Conservation (phyloP, 2,329 filamentous ascomycete species). For the Pyricularia pennisetigena region DNA sequence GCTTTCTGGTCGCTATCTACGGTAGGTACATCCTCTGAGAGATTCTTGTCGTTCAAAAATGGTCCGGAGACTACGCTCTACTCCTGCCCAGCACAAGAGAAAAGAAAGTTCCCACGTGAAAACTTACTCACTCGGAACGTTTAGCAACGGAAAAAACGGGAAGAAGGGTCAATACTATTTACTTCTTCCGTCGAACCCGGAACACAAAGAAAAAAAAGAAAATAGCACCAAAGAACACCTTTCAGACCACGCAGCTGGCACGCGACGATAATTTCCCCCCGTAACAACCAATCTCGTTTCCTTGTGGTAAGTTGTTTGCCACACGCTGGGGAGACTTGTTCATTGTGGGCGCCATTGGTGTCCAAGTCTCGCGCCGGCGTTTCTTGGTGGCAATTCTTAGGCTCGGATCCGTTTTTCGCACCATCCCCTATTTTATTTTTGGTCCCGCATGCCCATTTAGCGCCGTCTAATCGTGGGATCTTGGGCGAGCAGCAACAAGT, state of each 20-base stretch:
- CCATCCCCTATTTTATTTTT: background rate
- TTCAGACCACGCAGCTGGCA: background rate
- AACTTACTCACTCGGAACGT: background rate
- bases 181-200: background rate
- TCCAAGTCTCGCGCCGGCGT: background rate
- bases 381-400: background rate
- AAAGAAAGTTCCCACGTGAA: background rate
- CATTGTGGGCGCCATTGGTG: background rate
- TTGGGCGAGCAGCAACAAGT: background rate
- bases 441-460: background rate
- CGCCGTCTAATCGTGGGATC: background rate
- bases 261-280: background rate
- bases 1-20: background rate
- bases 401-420: background rate
- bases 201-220: background rate
- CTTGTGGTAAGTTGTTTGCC: background rate
- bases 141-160: background rate
- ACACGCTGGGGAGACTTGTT: background rate
- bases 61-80: background rate
- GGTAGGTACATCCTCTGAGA: background rate
- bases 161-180: background rate
- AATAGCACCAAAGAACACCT: background rate
- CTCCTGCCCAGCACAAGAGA: background rate
- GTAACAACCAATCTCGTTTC: background rate
- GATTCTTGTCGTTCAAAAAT: background rate